Conservation (phyloP, 345 rosid species). For the Lenwebbia sp. region DNA sequence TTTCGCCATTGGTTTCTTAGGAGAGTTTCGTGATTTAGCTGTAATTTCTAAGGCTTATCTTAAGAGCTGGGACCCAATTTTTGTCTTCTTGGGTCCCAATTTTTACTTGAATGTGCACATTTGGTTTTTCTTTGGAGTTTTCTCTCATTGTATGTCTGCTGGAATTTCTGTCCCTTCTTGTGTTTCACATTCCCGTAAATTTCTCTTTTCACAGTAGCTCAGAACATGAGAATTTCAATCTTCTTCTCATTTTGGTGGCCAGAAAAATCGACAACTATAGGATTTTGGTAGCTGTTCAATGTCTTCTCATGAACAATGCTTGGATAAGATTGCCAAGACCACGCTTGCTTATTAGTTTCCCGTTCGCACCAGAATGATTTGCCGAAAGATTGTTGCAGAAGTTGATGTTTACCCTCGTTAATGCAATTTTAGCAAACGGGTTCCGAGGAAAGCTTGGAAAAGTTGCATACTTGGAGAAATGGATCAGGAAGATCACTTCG, state of each 20-base stretch:
- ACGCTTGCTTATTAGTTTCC: neutral
- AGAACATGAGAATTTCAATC: neutral
- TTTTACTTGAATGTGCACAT: neutral
- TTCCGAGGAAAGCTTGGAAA: slow-evolving; percentile 46
- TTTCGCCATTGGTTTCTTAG: neutral
- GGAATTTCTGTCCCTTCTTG: neutral
- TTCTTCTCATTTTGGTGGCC: too few species aligned
- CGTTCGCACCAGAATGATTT: neutral
- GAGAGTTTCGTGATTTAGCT: neutral
- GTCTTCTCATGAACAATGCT: neutral
- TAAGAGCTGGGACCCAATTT: neutral
- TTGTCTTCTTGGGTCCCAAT: neutral
- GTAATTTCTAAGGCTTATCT: neutral
- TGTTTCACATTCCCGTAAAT: neutral
- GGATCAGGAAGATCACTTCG: slow-evolving; percentile 37
- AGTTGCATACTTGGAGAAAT: slow-evolving; percentile 50
- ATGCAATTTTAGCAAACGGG: slow-evolving; percentile 25
- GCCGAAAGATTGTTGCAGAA: neutral
- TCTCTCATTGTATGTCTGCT: neutral
- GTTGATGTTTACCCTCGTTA: neutral
- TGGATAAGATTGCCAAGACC: neutral
- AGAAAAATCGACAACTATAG: neutral
- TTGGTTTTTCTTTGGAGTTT: neutral
- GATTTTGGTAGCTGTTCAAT: neutral
- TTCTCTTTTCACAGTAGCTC: neutral